A percentile compares a stretch with the other conserved stretches of the same genome.
phyloP scores from a whole-genome alignment of 768 basidiomycete genomes.

The Candolleomyces efflorescens region DNA sequence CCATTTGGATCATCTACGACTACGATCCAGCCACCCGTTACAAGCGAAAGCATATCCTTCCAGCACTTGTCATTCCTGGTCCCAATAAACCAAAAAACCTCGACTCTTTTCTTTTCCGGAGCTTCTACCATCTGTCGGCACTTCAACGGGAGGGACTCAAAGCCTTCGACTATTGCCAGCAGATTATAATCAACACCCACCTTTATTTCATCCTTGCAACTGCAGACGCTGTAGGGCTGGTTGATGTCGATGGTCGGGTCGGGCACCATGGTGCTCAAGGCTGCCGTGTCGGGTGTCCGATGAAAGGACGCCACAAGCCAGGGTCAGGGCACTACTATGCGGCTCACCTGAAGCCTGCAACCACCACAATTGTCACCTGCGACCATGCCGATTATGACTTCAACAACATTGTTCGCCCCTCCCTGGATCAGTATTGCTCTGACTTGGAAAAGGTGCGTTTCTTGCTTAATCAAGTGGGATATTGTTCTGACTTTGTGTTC shows the following conservation, averaged over 20 bases:
- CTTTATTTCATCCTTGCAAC: slow-evolving; percentile 20
- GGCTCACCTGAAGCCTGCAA: slow-evolving; percentile 18
- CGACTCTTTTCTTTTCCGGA: slow-evolving; percentile 30
- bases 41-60: slow-evolving; percentile 25
- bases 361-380: slow-evolving; percentile 16
- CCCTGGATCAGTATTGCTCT: not conserved
- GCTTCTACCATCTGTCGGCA: slow-evolving; percentile 30
- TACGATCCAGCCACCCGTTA: slow-evolving; percentile 25
- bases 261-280: slow-evolving; percentile 24
- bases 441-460: not conserved
- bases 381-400: slow-evolving; percentile 21
- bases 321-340: slow-evolving; percentile 28
- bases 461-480: not conserved
- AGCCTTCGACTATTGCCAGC: not conserved
- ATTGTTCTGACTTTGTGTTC: not conserved
- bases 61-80: slow-evolving; percentile 28
- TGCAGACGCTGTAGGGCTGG: slow-evolving; percentile 30
- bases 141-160: slow-evolving; percentile 24
- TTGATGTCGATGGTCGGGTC: slow-evolving; percentile 26
- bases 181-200: slow-evolving; percentile 14
- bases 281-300: slow-evolving; percentile 6
- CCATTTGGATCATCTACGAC: slow-evolving; percentile 29
- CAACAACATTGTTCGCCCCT: not conserved
- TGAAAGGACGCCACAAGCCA: not conserved
- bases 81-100: slow-evolving; percentile 33